Conservation (phyloP, 192 early-diverging fungal species). For the Radiomyces spectabilis region DNA sequence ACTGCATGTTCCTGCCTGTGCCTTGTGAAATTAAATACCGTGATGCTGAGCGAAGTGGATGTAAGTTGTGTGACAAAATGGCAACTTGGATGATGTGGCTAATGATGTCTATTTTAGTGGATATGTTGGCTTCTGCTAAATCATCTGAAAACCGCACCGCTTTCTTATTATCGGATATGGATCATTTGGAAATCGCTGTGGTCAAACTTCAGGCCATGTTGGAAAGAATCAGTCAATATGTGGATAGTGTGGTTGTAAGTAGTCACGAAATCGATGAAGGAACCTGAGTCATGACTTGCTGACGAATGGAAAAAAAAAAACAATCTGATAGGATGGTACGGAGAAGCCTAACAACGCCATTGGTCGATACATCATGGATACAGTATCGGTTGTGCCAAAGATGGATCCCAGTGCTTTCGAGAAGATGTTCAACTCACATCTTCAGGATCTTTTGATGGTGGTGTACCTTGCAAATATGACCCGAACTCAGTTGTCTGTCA, state of each 20-base stretch:
- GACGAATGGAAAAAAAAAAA: background rate
- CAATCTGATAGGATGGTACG: constrained; percentile 28
- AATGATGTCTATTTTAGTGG: constrained; percentile 46
- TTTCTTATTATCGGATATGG: constrained; percentile 79
- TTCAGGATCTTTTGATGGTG: constrained; percentile 95
- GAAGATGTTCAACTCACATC: constrained; percentile 88
- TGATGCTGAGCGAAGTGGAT: constrained; percentile 83
- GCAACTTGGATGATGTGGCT: no score
- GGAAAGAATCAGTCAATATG: constrained; percentile 73
- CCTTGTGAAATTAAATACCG: constrained; percentile 86
- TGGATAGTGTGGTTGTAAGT: constrained; percentile 62
- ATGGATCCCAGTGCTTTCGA: constrained; percentile 82
- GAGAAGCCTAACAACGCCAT: constrained; percentile 64
- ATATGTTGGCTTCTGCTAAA: constrained; percentile 59
- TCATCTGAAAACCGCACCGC: constrained; percentile 42
- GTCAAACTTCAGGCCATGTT: constrained; percentile 76
- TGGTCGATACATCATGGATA: constrained; percentile 92
- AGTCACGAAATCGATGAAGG: no score
- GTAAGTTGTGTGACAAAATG: constrained; percentile 30
- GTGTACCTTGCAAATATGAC: constrained; percentile 94
- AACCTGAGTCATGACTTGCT: no score
- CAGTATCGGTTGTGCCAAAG: constrained; percentile 82
- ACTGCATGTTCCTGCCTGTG: constrained; percentile 84
- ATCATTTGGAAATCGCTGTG: constrained; percentile 77
- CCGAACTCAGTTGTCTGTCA: constrained; percentile 89